These are phyloP conservation scores for Acacia pycnantha DNA, from an alignment of 331 rosid species.

Conservation along the genomic window DNA sequence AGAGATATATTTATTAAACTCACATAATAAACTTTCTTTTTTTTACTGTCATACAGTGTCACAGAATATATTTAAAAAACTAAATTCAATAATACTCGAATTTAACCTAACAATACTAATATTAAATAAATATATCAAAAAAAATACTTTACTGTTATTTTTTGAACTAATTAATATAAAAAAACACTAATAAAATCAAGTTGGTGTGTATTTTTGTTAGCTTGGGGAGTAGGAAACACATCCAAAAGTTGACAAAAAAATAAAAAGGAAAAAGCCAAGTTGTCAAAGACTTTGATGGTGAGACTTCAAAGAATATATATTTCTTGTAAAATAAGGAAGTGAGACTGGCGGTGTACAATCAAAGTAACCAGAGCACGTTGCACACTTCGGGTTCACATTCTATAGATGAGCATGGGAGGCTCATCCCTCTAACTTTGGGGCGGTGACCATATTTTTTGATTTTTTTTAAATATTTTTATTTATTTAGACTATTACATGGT, in stretches of 20 bases:
- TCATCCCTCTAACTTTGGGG: too few species aligned
- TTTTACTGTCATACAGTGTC: not conserved
- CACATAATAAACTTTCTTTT: not conserved
- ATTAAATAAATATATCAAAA: not conserved
- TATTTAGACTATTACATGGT: too few species aligned
- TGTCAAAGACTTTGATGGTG: not conserved
- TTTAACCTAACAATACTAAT: not conserved
- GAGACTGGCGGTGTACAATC: not conserved
- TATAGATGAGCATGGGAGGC: too few species aligned
- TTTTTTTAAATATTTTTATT: too few species aligned
- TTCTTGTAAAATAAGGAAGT: not conserved
- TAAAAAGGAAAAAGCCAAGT: not conserved
- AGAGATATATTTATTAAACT: too few species aligned
- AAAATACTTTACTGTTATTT: too few species aligned
- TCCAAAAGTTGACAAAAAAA: not conserved
- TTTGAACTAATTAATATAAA: too few species aligned
- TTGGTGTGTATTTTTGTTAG: not conserved
- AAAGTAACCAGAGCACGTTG: not conserved
- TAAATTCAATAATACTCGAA: too few species aligned
- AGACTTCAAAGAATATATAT: not conserved
- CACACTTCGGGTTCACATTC: not conserved
- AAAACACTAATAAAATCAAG: not conserved
- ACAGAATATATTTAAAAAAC: too few species aligned
- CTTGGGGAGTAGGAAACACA: not conserved
- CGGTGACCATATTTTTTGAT: too few species aligned